Conservation (phyloP, 2,329 filamentous ascomycete genomes). For the Aspergillus vadensis region DNA sequence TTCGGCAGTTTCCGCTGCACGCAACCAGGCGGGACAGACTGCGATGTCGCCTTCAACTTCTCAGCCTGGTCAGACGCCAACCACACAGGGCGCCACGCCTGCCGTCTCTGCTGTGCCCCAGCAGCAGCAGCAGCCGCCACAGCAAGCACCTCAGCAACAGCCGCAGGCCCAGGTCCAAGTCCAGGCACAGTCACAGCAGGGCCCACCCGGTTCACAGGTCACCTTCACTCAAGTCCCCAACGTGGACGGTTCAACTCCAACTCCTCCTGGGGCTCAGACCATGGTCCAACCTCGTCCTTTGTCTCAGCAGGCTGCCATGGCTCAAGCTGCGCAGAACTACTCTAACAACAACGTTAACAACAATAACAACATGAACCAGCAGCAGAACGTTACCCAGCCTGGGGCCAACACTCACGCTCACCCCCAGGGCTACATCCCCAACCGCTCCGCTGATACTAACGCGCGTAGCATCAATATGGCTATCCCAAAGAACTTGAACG, state of each 20-base stretch:
- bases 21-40: conserved; percentile 42
- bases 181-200: conserved; percentile 34
- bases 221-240: conserved; percentile 36
- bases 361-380: conserved; percentile 25
- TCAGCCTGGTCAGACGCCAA: conserved; percentile 35
- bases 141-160: conserved; percentile 18
- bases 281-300: conserved; percentile 43
- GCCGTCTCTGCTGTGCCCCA: conserved; percentile 26
- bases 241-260: conserved; percentile 36
- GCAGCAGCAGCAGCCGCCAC: conserved; percentile 18
- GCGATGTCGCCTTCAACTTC: conserved; percentile 41
- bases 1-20: conserved; percentile 50
- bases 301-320: conserved; percentile 50
- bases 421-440: conserved; percentile 45
- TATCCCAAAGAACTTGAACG: conserved; percentile 78
- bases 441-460: conserved; percentile 42
- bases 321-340: conserved; percentile 48
- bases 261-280: conserved; percentile 33
- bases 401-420: conserved; percentile 42
- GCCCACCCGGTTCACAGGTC: conserved; percentile 31
- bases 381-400: conserved; percentile 33
- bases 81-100: conserved; percentile 31
- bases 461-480: conserved; percentile 67
- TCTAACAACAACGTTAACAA: conserved; percentile 34
- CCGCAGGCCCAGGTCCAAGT: conserved; percentile 32